Evolutionary conservation across 1,284 basidiomycete species (phyloP).

Genomic region (Rugosomyces carneus): DNA sequence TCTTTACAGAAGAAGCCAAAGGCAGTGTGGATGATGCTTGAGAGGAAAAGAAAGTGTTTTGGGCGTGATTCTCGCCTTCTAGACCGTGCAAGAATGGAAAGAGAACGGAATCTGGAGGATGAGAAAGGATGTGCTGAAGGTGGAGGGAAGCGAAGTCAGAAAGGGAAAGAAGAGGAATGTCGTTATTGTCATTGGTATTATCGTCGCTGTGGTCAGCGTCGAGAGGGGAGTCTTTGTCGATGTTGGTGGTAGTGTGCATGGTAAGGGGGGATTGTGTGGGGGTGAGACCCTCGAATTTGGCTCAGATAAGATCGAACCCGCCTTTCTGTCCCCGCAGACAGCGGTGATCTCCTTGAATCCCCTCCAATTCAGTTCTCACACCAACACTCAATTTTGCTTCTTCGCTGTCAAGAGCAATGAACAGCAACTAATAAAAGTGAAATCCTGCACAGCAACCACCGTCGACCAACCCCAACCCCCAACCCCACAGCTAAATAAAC

Average conservation of each 20-base stretch:
- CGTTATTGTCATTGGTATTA: constrained; percentile 1
- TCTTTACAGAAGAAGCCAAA: background rate
- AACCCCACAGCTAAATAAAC: background rate
- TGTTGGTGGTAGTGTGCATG: background rate
- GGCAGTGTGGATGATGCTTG: constrained; percentile 15
- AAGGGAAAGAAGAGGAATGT: constrained; percentile 45
- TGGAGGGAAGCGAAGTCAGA: constrained; percentile 56
- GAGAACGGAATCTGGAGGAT: constrained; percentile 71
- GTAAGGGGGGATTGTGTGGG: background rate
- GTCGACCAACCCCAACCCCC: no score
- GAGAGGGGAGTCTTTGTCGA: background rate
- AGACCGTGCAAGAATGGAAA: constrained; percentile 83
- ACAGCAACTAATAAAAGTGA: no score
- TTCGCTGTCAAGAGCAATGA: background rate
- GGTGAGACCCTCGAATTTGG: background rate
- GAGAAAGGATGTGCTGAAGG: constrained; percentile 53
- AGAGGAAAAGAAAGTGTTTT: constrained; percentile 68
- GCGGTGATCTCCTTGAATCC: background rate
- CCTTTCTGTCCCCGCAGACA: background rate
- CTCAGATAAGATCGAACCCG: background rate
- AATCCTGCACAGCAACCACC: no score
- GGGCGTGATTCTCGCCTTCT: constrained; percentile 70
- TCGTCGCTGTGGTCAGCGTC: background rate
- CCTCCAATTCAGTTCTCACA: background rate
- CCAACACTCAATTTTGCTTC: background rate